Conservation (phyloP, 495 filamentous ascomycete species). For the Tuber magnatum region DNA sequence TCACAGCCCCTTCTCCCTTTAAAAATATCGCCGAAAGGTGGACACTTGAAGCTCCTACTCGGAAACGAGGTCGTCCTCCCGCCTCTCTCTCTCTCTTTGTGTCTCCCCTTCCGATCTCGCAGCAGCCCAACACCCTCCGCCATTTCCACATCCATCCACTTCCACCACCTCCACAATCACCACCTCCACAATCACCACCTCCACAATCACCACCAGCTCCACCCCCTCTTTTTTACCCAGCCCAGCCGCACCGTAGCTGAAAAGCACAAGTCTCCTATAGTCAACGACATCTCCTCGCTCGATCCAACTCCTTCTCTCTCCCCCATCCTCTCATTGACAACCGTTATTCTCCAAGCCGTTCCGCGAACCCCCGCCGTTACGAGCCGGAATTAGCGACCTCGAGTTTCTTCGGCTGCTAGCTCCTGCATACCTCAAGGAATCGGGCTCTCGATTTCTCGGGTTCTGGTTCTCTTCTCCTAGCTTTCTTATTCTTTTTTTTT, state of each 20-base stretch:
- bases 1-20: neutral
- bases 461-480: neutral
- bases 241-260: neutral
- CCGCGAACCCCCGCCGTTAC: neutral
- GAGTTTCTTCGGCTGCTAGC: neutral
- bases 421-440: neutral
- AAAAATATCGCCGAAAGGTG: neutral
- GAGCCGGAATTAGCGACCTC: neutral
- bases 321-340: neutral
- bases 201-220: slow-evolving; percentile 8
- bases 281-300: neutral
- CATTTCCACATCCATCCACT: slow-evolving; percentile 9
- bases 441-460: neutral
- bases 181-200: slow-evolving; percentile 1
- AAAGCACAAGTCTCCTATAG: neutral
- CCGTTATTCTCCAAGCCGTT: neutral
- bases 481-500: neutral
- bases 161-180: slow-evolving; percentile 6
- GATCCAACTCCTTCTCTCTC: neutral
- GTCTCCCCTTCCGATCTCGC: slow-evolving; percentile 22
- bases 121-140: slow-evolving; percentile 9
- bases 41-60: neutral
- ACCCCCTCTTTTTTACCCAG: neutral
- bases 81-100: neutral
- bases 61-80: neutral